Base-by-base conservation (phyloP, 345 rosid species). In the Heritiera littoralis region DNA sequence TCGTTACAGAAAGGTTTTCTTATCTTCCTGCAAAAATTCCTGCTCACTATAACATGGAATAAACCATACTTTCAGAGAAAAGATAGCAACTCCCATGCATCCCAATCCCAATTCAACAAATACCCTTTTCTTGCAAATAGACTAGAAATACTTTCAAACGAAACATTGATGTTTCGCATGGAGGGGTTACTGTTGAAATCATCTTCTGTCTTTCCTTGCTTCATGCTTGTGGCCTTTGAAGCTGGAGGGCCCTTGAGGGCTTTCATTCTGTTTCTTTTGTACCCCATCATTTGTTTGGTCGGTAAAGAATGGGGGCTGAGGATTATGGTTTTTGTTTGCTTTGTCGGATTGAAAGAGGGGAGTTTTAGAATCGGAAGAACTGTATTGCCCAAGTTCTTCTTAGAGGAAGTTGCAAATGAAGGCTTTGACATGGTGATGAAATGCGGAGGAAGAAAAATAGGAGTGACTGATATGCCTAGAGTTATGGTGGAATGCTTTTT, bases 211-310 rank as follows among this genome's bases (percentile, higher is more conserved):
- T 92, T 92, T 48, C 88, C 94, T 48, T 89, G 87, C 84, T 88
- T 90, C 89, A 83, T 90, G 85, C 83, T 86, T 1, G 94, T 92
- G 14, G 90, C 93, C 38, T 90, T 89, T 58, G 94, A 92, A 86
- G 91, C 86, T 2, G 92, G 92, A 52, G 89, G 92, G 38, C 68
- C 78, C 2, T 23, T 88, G 7, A 88, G 93, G 76, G 90, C 91
- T n/a, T 77, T 88, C 43, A 1, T 84, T 4, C 81, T 92, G 46
- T 77, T 91, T 14, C 78, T 88, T 69, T 61, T 91, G 18, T 87
- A 89, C 82, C 97, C 92, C 20, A 49, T 88, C 1, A 41, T 89
- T 49, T 75, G 78, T 40, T 51, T 87, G 51, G 81, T 85, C 66
- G 84, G 90, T 20, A 77, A 78, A 46, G 81, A 84, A 14, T 51